Evolutionary conservation across 2,329 filamentous ascomycete species (phyloP).

Genomic region (Botrytis medusae): DNA sequence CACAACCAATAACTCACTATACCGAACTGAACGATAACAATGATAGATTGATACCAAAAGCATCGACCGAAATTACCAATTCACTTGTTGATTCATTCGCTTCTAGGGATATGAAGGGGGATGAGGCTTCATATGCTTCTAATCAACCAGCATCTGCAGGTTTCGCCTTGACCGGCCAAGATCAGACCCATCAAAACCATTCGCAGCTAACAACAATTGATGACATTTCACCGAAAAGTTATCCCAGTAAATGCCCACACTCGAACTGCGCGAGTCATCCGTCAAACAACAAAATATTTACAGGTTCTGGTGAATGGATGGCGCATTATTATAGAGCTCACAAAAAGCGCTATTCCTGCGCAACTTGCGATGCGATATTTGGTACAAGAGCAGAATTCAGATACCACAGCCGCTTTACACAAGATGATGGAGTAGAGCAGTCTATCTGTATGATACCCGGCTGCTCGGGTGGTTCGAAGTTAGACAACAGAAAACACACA

Average conservation of each 20-base stretch:
- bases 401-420: neutral
- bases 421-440: fast-evolving
- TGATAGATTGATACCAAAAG: too few species aligned
- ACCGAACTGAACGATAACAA: too few species aligned
- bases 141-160: neutral
- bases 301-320: too few species aligned
- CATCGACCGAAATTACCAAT: neutral
- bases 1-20: too few species aligned
- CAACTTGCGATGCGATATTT: fast-evolving
- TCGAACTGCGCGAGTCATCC: too few species aligned
- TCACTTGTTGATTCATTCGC: neutral
- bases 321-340: neutral
- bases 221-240: too few species aligned
- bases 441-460: neutral
- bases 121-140: neutral
- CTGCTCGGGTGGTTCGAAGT: fast-evolving
- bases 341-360: fast-evolving
- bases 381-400: fast-evolving
- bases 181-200: too few species aligned
- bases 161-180: too few species aligned
- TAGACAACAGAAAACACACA: fast-evolving
- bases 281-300: too few species aligned
- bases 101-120: neutral
- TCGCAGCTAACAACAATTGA: too few species aligned
- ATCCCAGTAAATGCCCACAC: too few species aligned